Base-by-base conservation (phyloP, 2,329 filamentous ascomycete species). In the Fusarium cicatricum region DNA sequence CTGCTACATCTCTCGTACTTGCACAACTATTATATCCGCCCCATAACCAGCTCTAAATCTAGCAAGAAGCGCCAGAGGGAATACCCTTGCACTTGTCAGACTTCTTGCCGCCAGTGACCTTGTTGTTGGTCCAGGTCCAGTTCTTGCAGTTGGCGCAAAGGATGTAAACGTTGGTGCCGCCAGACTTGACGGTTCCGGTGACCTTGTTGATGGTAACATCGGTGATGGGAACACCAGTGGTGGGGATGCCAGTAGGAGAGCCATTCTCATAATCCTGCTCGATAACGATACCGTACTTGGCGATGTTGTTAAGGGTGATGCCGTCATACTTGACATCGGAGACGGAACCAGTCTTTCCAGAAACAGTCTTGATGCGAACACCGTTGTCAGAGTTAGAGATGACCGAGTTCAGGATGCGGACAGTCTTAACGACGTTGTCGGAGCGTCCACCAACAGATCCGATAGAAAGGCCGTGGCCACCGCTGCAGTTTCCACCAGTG, bases 381-480 rank as follows among this genome's bases (percentile, higher is more conserved):
- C 81, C 83, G 66, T 85, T 86, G 41, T 79, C 73, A 3, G 82
- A 84, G 74, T 85, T 74, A 46, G 72, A 64, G 58, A 87, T 77
- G 52, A 73, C 75, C n/a, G 74, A 79, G 72, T 80, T 75, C 53
- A 75, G 68, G 60, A 87, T 80, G 33, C 75, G 73, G 31, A 86
- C 78, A 12, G 73, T 76, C 52, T 80, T 72, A 58, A 87, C 85
- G 9, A 64, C 71, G 72, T 86, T 86, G 71, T 84, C 70, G 50
- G 66, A 71, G 56, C 81, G 79, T 49, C 79, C 80, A 32, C 77
- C 82, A 9, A 79, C 75, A 11, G 72, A 76, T 23, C 77, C 77
- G 39, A 77, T 79, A 12, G 75, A 77, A 9, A 79, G 69, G 29
- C 77, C 77, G 54, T 79, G 77, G 3, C 77, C 77, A 31, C 77